Evolutionary conservation across 805 yeast genomes (phyloP).

Genomic region (Sugiyamaella mastotermitis): DNA sequence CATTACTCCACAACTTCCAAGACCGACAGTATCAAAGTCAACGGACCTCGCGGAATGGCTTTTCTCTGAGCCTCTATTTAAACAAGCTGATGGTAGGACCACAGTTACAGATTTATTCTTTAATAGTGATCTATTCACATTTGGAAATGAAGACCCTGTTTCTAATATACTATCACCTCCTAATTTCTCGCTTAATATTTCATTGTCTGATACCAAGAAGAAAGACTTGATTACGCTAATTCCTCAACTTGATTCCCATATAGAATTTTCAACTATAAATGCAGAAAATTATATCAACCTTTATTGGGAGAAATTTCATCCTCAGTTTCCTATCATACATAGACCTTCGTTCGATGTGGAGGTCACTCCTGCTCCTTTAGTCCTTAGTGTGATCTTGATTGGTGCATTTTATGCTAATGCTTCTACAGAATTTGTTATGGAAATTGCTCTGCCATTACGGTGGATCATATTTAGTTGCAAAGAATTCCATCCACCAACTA

Average conservation of each 20-base stretch:
- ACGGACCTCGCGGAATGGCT: too few relatives aligned
- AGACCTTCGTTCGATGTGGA: constrained; percentile 49
- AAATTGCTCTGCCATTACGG: constrained; percentile 53
- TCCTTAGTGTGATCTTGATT: constrained; percentile 48
- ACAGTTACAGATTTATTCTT: too few relatives aligned
- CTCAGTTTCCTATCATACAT: constrained; percentile 53
- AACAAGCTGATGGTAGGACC: too few relatives aligned
- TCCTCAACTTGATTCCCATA: constrained; percentile 29
- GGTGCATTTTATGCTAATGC: constrained; percentile 41
- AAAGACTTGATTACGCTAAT: constrained; percentile 18
- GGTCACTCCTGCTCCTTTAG: constrained; percentile 42
- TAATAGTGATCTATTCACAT: too few relatives aligned
- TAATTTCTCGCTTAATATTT: constrained; percentile 29
- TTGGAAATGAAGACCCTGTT: too few relatives aligned
- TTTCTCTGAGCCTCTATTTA: too few relatives aligned
- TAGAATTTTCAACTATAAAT: constrained; percentile 10
- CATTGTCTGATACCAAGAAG: constrained; percentile 27
- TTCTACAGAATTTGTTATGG: constrained; percentile 34
- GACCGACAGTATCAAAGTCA: too few relatives aligned
- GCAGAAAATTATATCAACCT: constrained; percentile 23
- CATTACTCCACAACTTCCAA: too few relatives aligned
- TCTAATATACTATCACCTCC: too few relatives aligned
- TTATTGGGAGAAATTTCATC: constrained; percentile 59
- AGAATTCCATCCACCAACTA: constrained; percentile 71
- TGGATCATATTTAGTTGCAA: constrained; percentile 65